Conservation (phyloP, 768 basidiomycete species). For the Boletellus sp. region DNA sequence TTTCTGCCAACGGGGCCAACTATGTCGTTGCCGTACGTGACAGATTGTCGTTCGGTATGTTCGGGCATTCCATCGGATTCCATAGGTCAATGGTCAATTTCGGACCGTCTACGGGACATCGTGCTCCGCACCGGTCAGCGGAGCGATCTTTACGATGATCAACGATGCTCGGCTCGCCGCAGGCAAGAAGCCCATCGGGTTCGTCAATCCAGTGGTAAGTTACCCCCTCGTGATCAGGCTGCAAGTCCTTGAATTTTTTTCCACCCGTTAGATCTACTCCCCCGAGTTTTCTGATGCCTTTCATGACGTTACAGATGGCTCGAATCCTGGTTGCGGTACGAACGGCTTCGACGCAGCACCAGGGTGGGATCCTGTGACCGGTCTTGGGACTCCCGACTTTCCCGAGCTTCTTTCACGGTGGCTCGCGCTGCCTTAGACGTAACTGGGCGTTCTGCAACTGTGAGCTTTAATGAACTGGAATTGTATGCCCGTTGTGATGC, state of each 20-base stretch:
- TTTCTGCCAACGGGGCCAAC: slow-evolving; percentile 36
- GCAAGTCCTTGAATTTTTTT: not conserved
- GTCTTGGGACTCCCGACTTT: slow-evolving; percentile 46
- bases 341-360: slow-evolving; percentile 30
- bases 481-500: too few relatives aligned
- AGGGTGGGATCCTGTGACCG: slow-evolving; percentile 47
- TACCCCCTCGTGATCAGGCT: slow-evolving; percentile 16
- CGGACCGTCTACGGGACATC: slow-evolving; percentile 36
- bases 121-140: slow-evolving; percentile 29
- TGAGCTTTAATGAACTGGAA: too few relatives aligned
- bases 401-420: slow-evolving; percentile 26
- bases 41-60: not conserved
- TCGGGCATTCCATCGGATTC: not conserved
- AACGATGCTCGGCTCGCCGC: slow-evolving; percentile 33
- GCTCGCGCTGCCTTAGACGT: not conserved
- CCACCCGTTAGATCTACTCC: slow-evolving; percentile 20
- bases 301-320: slow-evolving; percentile 20
- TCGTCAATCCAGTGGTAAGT: slow-evolving; percentile 46
- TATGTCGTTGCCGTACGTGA: slow-evolving; percentile 19
- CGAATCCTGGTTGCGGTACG: slow-evolving; percentile 29
- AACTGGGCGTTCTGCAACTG: too few relatives aligned
- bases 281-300: slow-evolving; percentile 10
- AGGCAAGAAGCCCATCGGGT: slow-evolving; percentile 30
- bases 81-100: slow-evolving; percentile 19
- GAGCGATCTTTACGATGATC: slow-evolving; percentile 32